A percentile compares a stretch with the other conserved stretches of the same genome.
phyloP scores from a whole-genome alignment of 441 rosid genomes.

The Eugenia klotzschiana region DNA sequence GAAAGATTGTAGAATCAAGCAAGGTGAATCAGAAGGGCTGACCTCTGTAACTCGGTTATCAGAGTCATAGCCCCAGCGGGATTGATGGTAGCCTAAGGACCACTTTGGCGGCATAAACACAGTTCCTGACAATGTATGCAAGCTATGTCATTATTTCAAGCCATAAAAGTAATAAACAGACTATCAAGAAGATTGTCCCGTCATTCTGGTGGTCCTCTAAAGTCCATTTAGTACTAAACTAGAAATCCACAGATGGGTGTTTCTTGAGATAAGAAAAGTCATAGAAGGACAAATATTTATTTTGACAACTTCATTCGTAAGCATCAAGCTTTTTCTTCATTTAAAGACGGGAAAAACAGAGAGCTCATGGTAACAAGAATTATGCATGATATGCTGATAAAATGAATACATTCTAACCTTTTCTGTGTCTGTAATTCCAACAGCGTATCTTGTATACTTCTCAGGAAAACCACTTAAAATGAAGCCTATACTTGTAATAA shows the following conservation, averaged over 20 bases:
- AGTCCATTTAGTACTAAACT: background rate
- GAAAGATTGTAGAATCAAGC: background rate
- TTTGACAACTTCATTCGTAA: background rate
- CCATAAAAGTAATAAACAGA: background rate
- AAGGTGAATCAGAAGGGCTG: conserved; percentile 1
- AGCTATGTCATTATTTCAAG: background rate
- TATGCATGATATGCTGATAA: background rate
- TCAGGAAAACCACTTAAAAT: background rate
- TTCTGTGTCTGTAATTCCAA: background rate
- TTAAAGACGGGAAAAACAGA: background rate
- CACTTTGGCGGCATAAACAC: conserved; percentile 95
- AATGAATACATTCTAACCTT: background rate
- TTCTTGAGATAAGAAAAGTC: background rate
- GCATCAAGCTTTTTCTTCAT: background rate
- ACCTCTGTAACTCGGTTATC: conserved; percentile 76
- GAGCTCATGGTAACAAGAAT: background rate
- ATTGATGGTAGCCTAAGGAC: conserved; percentile 94
- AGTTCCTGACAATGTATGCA: conserved; percentile 35
- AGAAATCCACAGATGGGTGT: background rate
- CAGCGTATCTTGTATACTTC: background rate
- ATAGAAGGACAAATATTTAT: background rate
- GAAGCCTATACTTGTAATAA: background rate
- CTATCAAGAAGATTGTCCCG: background rate
- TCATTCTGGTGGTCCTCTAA: background rate
- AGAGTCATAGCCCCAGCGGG: conserved; percentile 88